Evolutionary conservation across 331 rosid species (phyloP).

Genomic region (Arachis monticola): DNA sequence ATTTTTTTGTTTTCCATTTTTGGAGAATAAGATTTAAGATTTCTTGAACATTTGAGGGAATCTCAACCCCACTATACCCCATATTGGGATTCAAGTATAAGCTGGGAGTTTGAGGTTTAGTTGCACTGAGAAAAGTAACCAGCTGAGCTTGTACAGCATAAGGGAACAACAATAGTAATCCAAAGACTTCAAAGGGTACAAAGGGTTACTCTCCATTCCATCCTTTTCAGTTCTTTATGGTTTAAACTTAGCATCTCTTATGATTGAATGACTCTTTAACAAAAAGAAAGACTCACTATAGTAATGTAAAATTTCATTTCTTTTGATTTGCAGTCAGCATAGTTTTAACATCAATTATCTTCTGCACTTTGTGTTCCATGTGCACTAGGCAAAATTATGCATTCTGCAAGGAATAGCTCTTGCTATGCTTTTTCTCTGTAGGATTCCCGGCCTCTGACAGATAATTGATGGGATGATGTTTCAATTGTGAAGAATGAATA

Average conservation of each 20-base stretch:
- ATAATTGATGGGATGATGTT: constrained; percentile 32
- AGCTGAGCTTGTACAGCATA: constrained; percentile 50
- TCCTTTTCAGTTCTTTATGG: constrained; percentile 9
- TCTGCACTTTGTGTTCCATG: neutral
- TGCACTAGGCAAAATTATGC: constrained; percentile 14
- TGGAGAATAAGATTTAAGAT: constrained; percentile 38
- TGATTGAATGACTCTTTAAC: constrained; percentile 8
- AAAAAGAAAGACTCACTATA: neutral
- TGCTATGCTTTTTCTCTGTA: constrained; percentile 13
- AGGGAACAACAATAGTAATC: constrained; percentile 29
- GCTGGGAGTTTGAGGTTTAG: constrained; percentile 41
- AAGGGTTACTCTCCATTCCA: constrained; percentile 17
- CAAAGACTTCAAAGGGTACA: constrained; percentile 8
- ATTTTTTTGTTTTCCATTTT: constrained; percentile 35
- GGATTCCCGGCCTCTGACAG: constrained; percentile 42
- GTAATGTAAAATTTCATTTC: constrained; percentile 5
- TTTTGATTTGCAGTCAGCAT: neutral
- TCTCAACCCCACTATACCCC: constrained; percentile 40
- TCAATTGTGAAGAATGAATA: neutral
- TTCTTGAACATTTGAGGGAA: constrained; percentile 42
- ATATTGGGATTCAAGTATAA: constrained; percentile 44
- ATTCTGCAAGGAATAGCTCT: neutral
- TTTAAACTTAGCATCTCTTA: constrained; percentile 16
- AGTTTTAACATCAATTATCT: constrained; percentile 1
- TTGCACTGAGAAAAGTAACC: constrained; percentile 38